Base-by-base conservation (phyloP, 2,329 filamentous ascomycete species). In the Colletotrichum costaricense region DNA sequence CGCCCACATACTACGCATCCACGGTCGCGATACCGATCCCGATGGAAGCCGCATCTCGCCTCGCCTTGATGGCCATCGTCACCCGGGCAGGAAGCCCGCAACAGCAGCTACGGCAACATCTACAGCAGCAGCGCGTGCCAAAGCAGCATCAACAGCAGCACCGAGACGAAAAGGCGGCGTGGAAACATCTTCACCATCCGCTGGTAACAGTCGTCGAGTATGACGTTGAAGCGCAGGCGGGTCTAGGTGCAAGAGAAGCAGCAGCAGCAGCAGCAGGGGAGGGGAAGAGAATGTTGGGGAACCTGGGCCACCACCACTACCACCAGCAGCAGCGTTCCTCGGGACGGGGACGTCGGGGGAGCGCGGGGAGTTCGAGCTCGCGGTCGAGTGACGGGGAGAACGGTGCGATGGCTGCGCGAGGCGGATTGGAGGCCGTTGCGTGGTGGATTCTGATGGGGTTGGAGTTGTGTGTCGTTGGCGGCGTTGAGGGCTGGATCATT, bases 401-500 rank as follows among this genome's bases (percentile, higher is more conserved):
- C 73, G 63, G 68, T 77, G 33, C 67, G 76, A 49, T 49, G 42
- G 42, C 42, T 49, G 42, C 42, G n/a, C 75, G 72, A 38, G 72
- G 22, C 1, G 57, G 46, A 12, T 22, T 26, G 42, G 52, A 33
- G 26, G 38, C 72, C 5, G 68, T 77, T 5, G 65, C 80, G 54
- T 80, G 81, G 38, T 78, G 75, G 9, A 63, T 78, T 49, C 71
- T 81, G 63, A 72, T 82, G n/a, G 75, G 54, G 24, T 11, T 78
- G 56, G 78, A 82, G 68, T 78, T 76, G 63, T 26, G 70, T 2
- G 76, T 76, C 9, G 74, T 78, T n/a, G 52, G 80, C 42, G 71
- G 54, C 0, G 75, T 81, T 22, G 77, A 80, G 26, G 75, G 78
- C 12, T 76, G 77, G 12, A 62, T 81, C 28, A 75, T 78, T 35